Percentiles rank a stretch among this genome's conserved stretches.
These are phyloP conservation scores for Grosmannia clavigera DNA, from an alignment of 2,329 filamentous ascomycete species.

Conservation along the genomic window DNA sequence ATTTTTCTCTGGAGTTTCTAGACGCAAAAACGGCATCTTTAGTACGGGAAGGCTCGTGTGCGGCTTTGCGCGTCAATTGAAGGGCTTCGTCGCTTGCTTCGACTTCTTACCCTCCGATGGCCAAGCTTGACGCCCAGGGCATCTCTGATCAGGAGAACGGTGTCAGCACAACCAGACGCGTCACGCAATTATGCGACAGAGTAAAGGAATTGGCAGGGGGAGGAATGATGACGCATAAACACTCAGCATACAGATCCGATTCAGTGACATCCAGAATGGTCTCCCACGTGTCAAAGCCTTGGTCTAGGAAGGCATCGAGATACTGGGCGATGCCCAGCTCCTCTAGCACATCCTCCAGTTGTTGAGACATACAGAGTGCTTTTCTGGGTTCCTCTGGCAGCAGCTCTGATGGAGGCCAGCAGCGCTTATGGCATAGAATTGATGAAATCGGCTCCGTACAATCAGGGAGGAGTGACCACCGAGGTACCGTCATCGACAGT, in stretches of 20 bases:
- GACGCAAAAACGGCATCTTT: not conserved
- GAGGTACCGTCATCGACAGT: not conserved
- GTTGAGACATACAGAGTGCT: slow-evolving; percentile 38
- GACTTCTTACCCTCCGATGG: slow-evolving; percentile 55
- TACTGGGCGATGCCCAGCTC: slow-evolving; percentile 73
- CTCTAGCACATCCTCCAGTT: slow-evolving; percentile 53
- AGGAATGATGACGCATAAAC: not conserved
- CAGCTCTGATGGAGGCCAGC: not conserved
- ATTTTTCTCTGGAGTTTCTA: slow-evolving; percentile 78
- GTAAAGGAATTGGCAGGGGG: not conserved
- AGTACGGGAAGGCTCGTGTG: not conserved
- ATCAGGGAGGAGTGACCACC: not conserved
- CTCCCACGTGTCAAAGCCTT: slow-evolving; percentile 79
- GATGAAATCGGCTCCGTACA: not conserved
- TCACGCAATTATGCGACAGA: not conserved
- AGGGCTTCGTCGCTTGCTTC: not conserved
- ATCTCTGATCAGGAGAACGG: slow-evolving; percentile 26
- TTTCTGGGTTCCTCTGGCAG: not conserved
- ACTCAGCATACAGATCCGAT: slow-evolving; percentile 55
- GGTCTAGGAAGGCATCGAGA: slow-evolving; percentile 56
- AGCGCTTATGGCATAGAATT: not conserved
- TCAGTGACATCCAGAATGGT: slow-evolving; percentile 76
- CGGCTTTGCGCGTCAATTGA: not conserved
- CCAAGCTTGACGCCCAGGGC: slow-evolving; percentile 66
- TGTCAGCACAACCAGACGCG: not conserved